phyloP scores from a whole-genome alignment of 2,329 filamentous ascomycete species.

The Hymenoscyphus fructigenus region DNA sequence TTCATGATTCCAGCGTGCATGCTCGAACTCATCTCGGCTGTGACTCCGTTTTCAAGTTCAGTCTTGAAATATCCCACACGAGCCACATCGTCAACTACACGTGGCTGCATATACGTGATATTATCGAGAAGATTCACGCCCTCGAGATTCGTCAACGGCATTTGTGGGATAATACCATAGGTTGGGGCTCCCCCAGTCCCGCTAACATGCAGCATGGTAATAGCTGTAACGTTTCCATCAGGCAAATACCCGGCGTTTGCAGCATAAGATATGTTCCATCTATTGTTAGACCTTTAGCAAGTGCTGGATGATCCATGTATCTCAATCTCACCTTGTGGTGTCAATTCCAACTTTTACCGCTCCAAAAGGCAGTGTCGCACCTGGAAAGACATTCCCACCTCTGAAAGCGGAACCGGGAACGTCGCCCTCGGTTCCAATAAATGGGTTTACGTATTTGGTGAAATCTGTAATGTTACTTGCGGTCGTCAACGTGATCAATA shows the following conservation, averaged over 20 bases:
- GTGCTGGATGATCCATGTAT: not conserved
- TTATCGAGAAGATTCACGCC: conserved; percentile 45
- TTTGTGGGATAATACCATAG: conserved; percentile 54
- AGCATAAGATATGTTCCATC: not conserved
- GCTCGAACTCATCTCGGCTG: conserved; percentile 48
- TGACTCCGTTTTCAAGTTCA: conserved; percentile 48
- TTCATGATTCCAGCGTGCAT: conserved; percentile 51
- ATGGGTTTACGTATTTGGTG: conserved; percentile 47
- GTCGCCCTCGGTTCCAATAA: conserved; percentile 50
- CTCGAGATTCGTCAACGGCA: conserved; percentile 42
- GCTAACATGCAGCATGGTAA: conserved; percentile 35
- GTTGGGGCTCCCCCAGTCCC: conserved; percentile 59
- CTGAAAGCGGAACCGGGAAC: conserved; percentile 45
- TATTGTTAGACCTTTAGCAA: conserved; percentile 31
- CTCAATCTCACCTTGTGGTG: conserved; percentile 28
- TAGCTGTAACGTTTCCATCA: conserved; percentile 47
- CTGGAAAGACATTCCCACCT: conserved; percentile 29
- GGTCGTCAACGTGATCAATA: not conserved
- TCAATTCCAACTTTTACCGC: conserved; percentile 20
- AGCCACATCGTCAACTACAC: conserved; percentile 41
- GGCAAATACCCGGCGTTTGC: conserved; percentile 39
- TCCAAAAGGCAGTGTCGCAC: conserved; percentile 19
- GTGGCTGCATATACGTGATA: conserved; percentile 36
- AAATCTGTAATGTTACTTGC: conserved; percentile 33
- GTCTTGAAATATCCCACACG: conserved; percentile 56